Evolutionary conservation across 1,284 basidiomycete species (phyloP).

Genomic region (Austropuccinia psidii): DNA sequence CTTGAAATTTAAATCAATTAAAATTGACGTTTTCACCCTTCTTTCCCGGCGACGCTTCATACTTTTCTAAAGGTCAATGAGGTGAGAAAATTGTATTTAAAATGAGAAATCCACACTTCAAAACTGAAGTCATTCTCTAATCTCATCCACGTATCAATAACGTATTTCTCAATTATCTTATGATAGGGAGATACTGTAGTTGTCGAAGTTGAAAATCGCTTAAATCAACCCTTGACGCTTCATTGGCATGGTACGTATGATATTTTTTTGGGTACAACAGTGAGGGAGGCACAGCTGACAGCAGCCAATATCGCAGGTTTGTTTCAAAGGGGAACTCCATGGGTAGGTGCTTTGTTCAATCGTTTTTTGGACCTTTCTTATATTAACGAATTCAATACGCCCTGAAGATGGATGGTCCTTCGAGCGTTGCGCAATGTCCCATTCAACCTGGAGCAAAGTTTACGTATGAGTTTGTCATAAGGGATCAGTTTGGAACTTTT

Average conservation of each 20-base stretch:
- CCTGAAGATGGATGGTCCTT: not conserved
- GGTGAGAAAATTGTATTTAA: not conserved
- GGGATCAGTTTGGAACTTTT: slow-evolving; percentile 49
- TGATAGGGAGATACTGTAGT: slow-evolving; percentile 41
- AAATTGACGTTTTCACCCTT: not conserved
- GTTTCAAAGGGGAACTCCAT: slow-evolving; percentile 29
- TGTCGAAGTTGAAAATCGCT: slow-evolving; percentile 42
- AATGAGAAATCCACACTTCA: not conserved
- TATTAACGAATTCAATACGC: slow-evolving; percentile 40
- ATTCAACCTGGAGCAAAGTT: slow-evolving; percentile 53
- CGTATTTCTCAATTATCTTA: not conserved
- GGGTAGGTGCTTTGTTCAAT: slow-evolving; percentile 51
- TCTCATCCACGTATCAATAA: not conserved
- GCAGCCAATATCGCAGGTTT: not conserved
- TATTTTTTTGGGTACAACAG: not conserved
- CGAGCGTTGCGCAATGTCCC: slow-evolving; percentile 52
- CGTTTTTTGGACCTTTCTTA: not conserved
- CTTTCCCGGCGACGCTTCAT: too few relatives aligned
- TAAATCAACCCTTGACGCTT: slow-evolving; percentile 41
- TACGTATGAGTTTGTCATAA: slow-evolving; percentile 53
- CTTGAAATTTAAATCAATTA: not conserved
- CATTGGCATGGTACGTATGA: slow-evolving; percentile 46
- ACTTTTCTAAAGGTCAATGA: not conserved
- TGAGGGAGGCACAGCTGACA: not conserved
- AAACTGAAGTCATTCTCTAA: not conserved